Conservation (phyloP, 495 filamentous ascomycete species). For the Cairneyella variabilis region DNA sequence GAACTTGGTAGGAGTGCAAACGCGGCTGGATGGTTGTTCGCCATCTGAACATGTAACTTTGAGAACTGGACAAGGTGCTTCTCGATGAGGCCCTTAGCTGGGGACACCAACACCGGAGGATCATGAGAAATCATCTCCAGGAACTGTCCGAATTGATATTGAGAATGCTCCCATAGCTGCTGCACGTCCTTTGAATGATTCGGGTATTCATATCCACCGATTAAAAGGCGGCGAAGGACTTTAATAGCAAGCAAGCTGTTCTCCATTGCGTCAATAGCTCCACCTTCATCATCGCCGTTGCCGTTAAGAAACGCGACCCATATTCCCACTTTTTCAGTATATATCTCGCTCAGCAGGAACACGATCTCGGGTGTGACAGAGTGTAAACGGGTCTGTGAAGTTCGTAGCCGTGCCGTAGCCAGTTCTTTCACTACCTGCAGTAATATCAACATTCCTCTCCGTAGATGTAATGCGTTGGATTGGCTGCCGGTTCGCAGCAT, state of each 20-base stretch:
- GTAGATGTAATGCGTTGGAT: slow-evolving; percentile 50
- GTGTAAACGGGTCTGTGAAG: slow-evolving; percentile 67
- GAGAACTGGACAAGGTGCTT: slow-evolving; percentile 86
- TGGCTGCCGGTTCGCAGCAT: slow-evolving; percentile 48
- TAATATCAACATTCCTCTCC: slow-evolving; percentile 70
- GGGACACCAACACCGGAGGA: slow-evolving; percentile 40
- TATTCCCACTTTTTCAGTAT: slow-evolving; percentile 63
- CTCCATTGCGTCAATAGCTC: slow-evolving; percentile 58
- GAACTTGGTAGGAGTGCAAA: slow-evolving; percentile 80
- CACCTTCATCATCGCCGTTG: slow-evolving; percentile 51
- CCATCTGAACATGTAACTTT: slow-evolving; percentile 88
- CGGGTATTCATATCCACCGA: slow-evolving; percentile 79
- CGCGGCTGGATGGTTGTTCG: slow-evolving; percentile 65
- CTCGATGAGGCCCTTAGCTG: slow-evolving; percentile 54
- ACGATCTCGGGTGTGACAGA: slow-evolving; percentile 76
- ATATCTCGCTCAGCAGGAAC: slow-evolving; percentile 69
- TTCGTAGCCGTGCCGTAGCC: slow-evolving; percentile 68
- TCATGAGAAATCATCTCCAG: slow-evolving; percentile 47
- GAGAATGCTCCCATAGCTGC: slow-evolving; percentile 70
- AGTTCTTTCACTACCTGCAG: slow-evolving; percentile 88
- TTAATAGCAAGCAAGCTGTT: slow-evolving; percentile 77
- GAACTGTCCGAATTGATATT: slow-evolving; percentile 68
- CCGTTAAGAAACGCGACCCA: slow-evolving; percentile 63
- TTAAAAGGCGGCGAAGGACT: slow-evolving; percentile 71
- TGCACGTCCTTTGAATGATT: slow-evolving; percentile 70